Conservation (phyloP, 495 filamentous ascomycete genomes). For the Neurospora sp. region DNA sequence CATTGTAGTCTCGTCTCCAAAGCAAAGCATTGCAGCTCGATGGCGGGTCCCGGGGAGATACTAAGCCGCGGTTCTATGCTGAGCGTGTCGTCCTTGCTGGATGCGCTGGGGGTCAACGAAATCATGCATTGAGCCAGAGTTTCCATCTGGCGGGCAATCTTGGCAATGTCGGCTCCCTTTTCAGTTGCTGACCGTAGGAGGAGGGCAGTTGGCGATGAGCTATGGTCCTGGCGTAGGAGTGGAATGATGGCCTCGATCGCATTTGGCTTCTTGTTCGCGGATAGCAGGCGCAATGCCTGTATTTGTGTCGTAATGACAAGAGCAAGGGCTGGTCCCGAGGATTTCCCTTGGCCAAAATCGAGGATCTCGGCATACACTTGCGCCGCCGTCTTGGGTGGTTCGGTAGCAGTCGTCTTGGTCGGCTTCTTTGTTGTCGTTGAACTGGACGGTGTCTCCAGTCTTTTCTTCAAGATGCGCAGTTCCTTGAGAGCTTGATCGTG, state of each 20-base stretch:
- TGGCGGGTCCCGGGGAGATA: conserved; percentile 46
- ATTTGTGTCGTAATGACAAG: conserved; percentile 45
- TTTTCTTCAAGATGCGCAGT: conserved; percentile 55
- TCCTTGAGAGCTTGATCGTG: conserved; percentile 72
- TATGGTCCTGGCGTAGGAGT: conserved; percentile 31
- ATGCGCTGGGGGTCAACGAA: conserved; percentile 49
- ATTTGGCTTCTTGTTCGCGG: conserved; percentile 38
- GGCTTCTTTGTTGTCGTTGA: conserved; percentile 20
- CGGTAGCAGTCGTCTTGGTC: conserved; percentile 7
- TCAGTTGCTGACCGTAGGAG: conserved; percentile 44
- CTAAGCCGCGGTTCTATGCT: conserved; percentile 38
- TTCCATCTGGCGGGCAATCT: conserved; percentile 61
- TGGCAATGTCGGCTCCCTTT: conserved; percentile 37
- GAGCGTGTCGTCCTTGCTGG: conserved; percentile 40
- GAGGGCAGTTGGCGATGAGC: conserved; percentile 57
- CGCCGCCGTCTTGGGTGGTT: conserved; percentile 24
- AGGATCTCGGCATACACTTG: conserved; percentile 52
- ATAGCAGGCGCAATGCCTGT: conserved; percentile 39
- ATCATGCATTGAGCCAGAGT: conserved; percentile 56
- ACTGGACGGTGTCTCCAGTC: conserved; percentile 36
- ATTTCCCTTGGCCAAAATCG: conserved; percentile 38
- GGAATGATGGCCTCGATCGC: conserved; percentile 41
- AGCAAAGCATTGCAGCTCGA: conserved; percentile 58
- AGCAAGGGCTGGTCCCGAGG: conserved; percentile 29
- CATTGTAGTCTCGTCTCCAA: conserved; percentile 55